phyloP scores from a whole-genome alignment of 2,329 filamentous ascomycete genomes.

The Colletotrichum tabaci region DNA sequence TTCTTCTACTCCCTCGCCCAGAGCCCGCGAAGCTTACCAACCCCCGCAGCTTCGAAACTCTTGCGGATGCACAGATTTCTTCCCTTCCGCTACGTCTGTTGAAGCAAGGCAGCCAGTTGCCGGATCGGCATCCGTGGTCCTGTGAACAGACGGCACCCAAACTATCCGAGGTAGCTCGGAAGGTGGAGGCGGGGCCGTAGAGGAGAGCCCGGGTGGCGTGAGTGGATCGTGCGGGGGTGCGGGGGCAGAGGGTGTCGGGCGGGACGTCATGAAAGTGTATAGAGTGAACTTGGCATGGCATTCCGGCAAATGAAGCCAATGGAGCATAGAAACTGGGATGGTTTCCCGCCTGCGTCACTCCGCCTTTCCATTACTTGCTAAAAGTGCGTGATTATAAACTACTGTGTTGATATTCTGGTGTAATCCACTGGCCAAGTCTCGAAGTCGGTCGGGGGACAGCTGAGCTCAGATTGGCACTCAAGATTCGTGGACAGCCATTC shows the following conservation, averaged over 20 bases:
- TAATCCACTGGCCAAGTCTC: background rate
- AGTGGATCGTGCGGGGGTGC: slow-evolving; percentile 32
- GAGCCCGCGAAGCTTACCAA: slow-evolving; percentile 1
- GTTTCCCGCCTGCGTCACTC: background rate
- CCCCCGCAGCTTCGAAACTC: background rate
- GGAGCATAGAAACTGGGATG: background rate
- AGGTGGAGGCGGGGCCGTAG: slow-evolving; percentile 40
- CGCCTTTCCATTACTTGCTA: background rate
- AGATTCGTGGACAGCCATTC: too few species aligned
- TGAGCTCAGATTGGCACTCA: background rate
- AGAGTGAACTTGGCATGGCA: background rate
- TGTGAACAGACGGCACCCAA: background rate
- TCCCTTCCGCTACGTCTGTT: background rate
- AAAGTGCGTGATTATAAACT: background rate
- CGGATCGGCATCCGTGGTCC: slow-evolving; percentile 30
- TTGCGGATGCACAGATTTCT: background rate
- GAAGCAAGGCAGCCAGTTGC: slow-evolving; percentile 23
- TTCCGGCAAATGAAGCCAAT: background rate
- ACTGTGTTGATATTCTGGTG: background rate
- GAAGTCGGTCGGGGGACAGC: too few species aligned
- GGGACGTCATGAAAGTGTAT: slow-evolving; percentile 11
- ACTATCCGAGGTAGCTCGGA: slow-evolving; percentile 1
- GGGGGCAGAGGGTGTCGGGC: slow-evolving; percentile 1
- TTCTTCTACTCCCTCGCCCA: slow-evolving; percentile 19
- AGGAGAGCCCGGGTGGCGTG: background rate